These are phyloP conservation scores for Scheffersomyces illinoinensis DNA, from an alignment of 1,139 yeast genomes.

Conservation along the genomic window DNA sequence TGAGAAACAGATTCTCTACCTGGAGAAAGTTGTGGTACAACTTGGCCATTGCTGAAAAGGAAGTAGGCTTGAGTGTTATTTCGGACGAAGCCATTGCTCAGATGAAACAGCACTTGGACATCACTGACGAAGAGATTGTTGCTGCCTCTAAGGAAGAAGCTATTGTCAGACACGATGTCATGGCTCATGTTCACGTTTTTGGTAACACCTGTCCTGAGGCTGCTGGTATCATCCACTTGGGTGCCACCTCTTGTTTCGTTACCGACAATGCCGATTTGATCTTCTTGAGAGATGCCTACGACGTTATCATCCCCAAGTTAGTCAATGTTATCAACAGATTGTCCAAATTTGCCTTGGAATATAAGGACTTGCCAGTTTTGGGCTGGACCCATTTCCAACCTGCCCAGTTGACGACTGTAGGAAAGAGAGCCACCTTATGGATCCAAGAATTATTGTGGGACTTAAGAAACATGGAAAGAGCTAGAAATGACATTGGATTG, in stretches of 20 bases:
- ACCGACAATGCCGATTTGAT: constrained; percentile 98
- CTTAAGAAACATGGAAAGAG: constrained; percentile 91
- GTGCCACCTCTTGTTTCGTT: constrained; percentile 97
- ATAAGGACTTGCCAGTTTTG: constrained; percentile 93
- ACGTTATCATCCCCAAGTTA: constrained; percentile 86
- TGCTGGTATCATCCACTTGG: constrained; percentile 96
- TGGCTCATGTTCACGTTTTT: constrained; percentile 97
- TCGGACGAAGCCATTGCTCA: constrained; percentile 89
- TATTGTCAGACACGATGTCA: constrained; percentile 97
- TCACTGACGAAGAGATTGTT: constrained; percentile 90
- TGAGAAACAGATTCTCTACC: constrained; percentile 92
- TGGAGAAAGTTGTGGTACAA: constrained; percentile 98
- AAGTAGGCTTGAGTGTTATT: constrained; percentile 80
- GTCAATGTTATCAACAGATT: constrained; percentile 94
- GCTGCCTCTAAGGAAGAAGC: constrained; percentile 94
- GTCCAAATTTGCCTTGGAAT: constrained; percentile 80
- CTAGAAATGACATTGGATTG: constrained; percentile 92
- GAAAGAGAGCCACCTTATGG: constrained; percentile 98
- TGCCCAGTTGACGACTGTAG: constrained; percentile 97
- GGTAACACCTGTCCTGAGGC: constrained; percentile 94
- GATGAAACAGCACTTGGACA: constrained; percentile 72
- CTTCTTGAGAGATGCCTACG: constrained; percentile 94
- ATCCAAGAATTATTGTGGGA: constrained; percentile 98
- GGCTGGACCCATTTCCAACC: constrained; percentile 99
- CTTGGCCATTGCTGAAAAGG: constrained; percentile 93